Base-by-base conservation (phyloP, 2,329 filamentous ascomycete genomes). In the Fusarium protoensiforme region DNA sequence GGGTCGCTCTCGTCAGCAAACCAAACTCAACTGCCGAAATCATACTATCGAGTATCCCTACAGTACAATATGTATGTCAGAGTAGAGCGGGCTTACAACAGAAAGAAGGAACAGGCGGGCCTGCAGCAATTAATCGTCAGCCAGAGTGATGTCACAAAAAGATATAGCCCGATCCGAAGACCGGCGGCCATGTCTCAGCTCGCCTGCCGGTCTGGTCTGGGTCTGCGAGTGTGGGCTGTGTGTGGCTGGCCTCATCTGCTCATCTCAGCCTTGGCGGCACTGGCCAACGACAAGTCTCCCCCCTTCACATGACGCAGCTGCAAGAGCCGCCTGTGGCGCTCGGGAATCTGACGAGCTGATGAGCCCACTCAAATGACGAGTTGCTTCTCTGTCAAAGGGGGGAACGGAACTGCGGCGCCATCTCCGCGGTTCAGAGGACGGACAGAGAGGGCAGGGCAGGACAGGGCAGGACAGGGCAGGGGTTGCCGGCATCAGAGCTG, bases 211-310 rank as follows among this genome's bases (percentile, higher is more conserved):
- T 65, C 56, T 61, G 60, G 24, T 24, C 24, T 24, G 24, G 24
- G 24, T 5, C 48, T 18, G 9, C 22, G 24, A 56, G 13, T 56
- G 61, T 20, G 16, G 24, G 24, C 41, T 43, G 20, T 24, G 31
- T 69, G 65, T 69, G 72, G 70, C 75, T 72, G 70, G 69, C 62
- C 54, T 60, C 60, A 39, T 27, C 29, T 61, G 73, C 54, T 65
- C 68, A 73, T 74, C 68, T 61, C 63, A 67, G 68, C 62, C 75
- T 77, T 72, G 73, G 71, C 63, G 54, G 62, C n/a, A 46, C 65
- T 60, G 59, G 60, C 54, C 66, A 67, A 43, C 41, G 18, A 57
- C 16, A 31, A 36, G 39, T n/a, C n/a, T 22, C 41, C 18, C 14
- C 14, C 58, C 43, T 46, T 61, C 61, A 56, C 48, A 63, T 43